A percentile compares a stretch with the other conserved stretches of the same genome.
These are phyloP conservation scores for Royoungia palumana DNA, from an alignment of 768 basidiomycete species.

Conservation along the genomic window DNA sequence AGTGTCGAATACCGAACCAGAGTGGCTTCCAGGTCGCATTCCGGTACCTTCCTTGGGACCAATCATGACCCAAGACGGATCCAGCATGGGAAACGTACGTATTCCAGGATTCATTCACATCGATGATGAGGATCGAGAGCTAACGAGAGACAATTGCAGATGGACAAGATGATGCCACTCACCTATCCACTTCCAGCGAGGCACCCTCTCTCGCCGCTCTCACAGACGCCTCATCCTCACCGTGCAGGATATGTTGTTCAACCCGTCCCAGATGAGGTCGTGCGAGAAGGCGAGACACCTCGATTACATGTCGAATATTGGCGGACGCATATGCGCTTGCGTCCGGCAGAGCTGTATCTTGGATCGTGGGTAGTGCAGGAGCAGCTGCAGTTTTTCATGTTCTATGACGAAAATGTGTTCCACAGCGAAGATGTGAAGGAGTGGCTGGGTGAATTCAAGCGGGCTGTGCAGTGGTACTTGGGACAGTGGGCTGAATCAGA, in stretches of 20 bases:
- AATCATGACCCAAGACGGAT: constrained; percentile 19
- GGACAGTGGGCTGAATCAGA: no score
- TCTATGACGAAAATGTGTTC: not conserved
- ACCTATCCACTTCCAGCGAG: constrained; percentile 28
- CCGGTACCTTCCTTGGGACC: constrained; percentile 10
- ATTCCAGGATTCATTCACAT: not conserved
- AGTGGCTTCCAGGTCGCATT: not conserved
- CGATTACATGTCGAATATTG: constrained; percentile 12
- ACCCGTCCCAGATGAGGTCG: not conserved
- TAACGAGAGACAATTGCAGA: constrained; percentile 20
- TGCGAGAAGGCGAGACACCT: not conserved
- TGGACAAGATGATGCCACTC: constrained; percentile 34
- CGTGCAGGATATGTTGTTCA: constrained; percentile 4
- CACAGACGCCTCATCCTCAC: constrained; percentile 9
- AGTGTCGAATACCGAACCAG: not conserved
- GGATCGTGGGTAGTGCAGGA: constrained; percentile 28
- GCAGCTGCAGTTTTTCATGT: not conserved
- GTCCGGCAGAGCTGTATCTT: constrained; percentile 46
- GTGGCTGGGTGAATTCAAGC: no score
- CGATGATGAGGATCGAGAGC: not conserved
- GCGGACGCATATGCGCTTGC: constrained; percentile 34
- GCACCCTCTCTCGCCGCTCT: constrained; percentile 20
- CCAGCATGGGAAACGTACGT: constrained; percentile 39
- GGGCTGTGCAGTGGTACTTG: no score
- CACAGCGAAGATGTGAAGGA: no score